Percentiles rank a stretch among this genome's conserved stretches.
These are phyloP conservation scores for Pleurotus cornucopiae DNA, from an alignment of 768 basidiomycete genomes.

Conservation along the genomic window DNA sequence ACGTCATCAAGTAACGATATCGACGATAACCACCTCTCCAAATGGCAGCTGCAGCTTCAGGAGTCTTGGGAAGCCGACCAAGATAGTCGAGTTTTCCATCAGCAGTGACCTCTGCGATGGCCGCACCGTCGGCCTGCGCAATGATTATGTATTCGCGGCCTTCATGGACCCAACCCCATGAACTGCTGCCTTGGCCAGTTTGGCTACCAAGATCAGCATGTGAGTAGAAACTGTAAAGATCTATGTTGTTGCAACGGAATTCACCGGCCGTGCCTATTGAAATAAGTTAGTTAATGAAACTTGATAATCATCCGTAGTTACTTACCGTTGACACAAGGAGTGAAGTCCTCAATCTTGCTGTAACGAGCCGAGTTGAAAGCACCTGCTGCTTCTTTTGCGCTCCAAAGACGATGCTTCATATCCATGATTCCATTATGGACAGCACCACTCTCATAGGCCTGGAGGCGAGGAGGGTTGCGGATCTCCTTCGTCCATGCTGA, in stretches of 20 bases:
- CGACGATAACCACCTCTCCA: not conserved
- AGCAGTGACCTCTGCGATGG: slow-evolving; percentile 9
- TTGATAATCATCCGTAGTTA: not conserved
- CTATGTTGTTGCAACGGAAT: slow-evolving; percentile 17
- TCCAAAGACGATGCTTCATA: slow-evolving; percentile 6
- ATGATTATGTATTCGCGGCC: slow-evolving; percentile 15
- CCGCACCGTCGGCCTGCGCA: slow-evolving; percentile 15
- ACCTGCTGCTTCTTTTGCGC: not conserved
- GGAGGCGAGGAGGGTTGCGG: slow-evolving; percentile 4
- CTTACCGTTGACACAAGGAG: slow-evolving; percentile 12
- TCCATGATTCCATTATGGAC: slow-evolving; percentile 7
- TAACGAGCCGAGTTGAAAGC: not conserved
- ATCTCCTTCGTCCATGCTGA: not conserved
- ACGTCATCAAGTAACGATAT: not conserved
- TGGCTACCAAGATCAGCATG: slow-evolving; percentile 14
- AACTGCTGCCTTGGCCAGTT: slow-evolving; percentile 12
- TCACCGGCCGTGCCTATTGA: slow-evolving; percentile 9
- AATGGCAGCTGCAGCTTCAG: slow-evolving; percentile 14
- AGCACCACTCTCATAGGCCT: slow-evolving; percentile 1
- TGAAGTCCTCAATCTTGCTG: not conserved
- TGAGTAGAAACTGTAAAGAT: slow-evolving; percentile 15
- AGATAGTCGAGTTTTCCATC: slow-evolving; percentile 11
- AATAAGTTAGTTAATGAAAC: not conserved
- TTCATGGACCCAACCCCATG: slow-evolving; percentile 15
- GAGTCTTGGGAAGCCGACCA: slow-evolving; percentile 19